phyloP scores from a whole-genome alignment of 2,329 filamentous ascomycete genomes.

The Trichoderma breve region DNA sequence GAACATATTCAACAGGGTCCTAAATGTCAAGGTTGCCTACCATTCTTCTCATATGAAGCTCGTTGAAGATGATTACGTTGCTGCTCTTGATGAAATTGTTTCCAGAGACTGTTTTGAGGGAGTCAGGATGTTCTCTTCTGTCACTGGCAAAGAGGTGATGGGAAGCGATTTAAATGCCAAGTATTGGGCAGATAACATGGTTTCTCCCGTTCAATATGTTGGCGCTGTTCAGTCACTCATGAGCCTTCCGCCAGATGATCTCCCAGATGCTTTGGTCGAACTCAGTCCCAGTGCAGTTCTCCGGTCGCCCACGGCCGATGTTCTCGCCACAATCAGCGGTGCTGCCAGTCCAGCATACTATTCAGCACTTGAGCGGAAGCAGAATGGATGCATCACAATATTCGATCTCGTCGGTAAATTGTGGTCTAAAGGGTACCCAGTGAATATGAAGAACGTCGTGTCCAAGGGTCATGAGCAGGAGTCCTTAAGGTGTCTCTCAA shows the following conservation, averaged over 20 bases:
- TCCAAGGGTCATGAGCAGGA: slow-evolving; percentile 21
- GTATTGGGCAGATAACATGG: slow-evolving; percentile 50
- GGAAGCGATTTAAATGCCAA: slow-evolving; percentile 30
- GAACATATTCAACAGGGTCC: slow-evolving; percentile 35
- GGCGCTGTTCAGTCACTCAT: slow-evolving; percentile 40
- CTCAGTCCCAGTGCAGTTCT: slow-evolving; percentile 41
- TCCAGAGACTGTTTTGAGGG: slow-evolving; percentile 21
- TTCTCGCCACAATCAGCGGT: slow-evolving; percentile 26
- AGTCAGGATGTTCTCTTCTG: slow-evolving; percentile 42
- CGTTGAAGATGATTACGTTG: slow-evolving; percentile 38
- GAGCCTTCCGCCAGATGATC: slow-evolving; percentile 26
- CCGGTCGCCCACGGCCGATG: slow-evolving; percentile 38
- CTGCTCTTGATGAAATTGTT: slow-evolving; percentile 27
- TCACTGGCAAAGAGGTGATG: slow-evolving; percentile 33
- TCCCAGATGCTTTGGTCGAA: slow-evolving; percentile 41
- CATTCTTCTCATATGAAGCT: slow-evolving; percentile 46
- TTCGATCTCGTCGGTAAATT: slow-evolving; percentile 36
- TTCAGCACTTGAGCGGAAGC: slow-evolving; percentile 30
- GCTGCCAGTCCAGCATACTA: slow-evolving; percentile 26
- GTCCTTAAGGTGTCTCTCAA: slow-evolving; percentile 38
- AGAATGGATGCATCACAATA: slow-evolving; percentile 26
- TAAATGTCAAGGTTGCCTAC: slow-evolving; percentile 42
- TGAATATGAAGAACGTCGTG: slow-evolving; percentile 35
- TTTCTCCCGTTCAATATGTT: slow-evolving; percentile 44
- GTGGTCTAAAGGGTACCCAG: slow-evolving; percentile 36